Conservation (phyloP, 2,329 filamentous ascomycete genomes). For the Aspergillus amoenus region DNA sequence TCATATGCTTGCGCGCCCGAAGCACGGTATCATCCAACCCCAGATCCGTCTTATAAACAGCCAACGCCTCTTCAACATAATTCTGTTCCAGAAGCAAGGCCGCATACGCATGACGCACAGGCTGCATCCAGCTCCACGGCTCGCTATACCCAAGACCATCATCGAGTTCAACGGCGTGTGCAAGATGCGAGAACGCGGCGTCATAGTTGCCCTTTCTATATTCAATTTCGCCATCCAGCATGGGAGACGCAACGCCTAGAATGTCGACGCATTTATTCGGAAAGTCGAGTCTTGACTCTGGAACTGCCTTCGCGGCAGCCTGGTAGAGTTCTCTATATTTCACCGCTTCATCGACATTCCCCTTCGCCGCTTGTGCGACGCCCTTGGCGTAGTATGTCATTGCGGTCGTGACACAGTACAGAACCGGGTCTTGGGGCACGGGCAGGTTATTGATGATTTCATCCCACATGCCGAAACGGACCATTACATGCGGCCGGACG, state of each 20-base stretch:
- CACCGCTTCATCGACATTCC: conserved; percentile 56
- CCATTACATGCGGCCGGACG: conserved; percentile 66
- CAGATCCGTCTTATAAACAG: conserved; percentile 61
- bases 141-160: conserved; percentile 68
- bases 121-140: conserved; percentile 80
- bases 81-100: conserved; percentile 69
- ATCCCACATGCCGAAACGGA: conserved; percentile 72
- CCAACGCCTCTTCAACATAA: conserved; percentile 54
- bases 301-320: conserved; percentile 54
- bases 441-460: conserved; percentile 58
- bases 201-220: conserved; percentile 64
- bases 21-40: conserved; percentile 60
- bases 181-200: conserved; percentile 59
- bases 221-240: conserved; percentile 72
- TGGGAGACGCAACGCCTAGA: conserved; percentile 59
- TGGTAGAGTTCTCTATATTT: conserved; percentile 53
- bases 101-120: conserved; percentile 67
- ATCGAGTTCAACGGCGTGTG: conserved; percentile 58
- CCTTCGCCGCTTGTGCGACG: conserved; percentile 63
- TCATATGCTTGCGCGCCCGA: conserved; percentile 65
- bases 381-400: conserved; percentile 68
- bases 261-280: conserved; percentile 67
- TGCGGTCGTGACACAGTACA: conserved; percentile 70
- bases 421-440: conserved; percentile 56
- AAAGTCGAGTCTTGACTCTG: conserved; percentile 62